These are phyloP conservation scores for Helicocarpus griseus DNA, from an alignment of 2,329 filamentous ascomycete genomes.

Conservation along the genomic window DNA sequence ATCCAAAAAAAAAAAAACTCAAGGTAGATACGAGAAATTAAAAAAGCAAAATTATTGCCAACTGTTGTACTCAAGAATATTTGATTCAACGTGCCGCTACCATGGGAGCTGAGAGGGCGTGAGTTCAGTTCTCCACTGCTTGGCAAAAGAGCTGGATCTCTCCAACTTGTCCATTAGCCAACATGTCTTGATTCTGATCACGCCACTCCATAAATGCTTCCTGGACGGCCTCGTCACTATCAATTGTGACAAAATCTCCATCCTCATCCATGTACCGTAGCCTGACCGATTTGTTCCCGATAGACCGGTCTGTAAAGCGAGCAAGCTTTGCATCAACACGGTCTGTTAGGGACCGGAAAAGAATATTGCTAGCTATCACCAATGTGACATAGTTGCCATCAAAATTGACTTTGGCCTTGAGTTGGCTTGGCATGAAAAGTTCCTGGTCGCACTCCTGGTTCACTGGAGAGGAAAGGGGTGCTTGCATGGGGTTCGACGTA, in stretches of 20 bases:
- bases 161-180: constrained; percentile 60
- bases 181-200: constrained; percentile 57
- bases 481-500: constrained; percentile 12
- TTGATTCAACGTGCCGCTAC: background rate
- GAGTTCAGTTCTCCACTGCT: constrained; percentile 33
- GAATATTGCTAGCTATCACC: constrained; percentile 93
- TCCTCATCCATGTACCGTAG: constrained; percentile 88
- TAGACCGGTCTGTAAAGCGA: constrained; percentile 73
- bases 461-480: constrained; percentile 23
- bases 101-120: background rate
- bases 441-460: constrained; percentile 26
- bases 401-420: constrained; percentile 93
- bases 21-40: no score
- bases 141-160: constrained; percentile 83
- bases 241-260: constrained; percentile 84
- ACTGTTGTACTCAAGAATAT: background rate
- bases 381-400: constrained; percentile 87
- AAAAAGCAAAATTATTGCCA: background rate
- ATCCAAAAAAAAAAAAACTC: no score
- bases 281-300: constrained; percentile 72
- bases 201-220: constrained; percentile 93
- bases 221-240: constrained; percentile 92
- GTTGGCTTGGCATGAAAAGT: constrained; percentile 56
- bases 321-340: constrained; percentile 93
- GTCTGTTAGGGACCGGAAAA: constrained; percentile 86